These are phyloP conservation scores for Ophiostoma montium DNA, from an alignment of 2,329 filamentous ascomycete species.

Conservation along the genomic window DNA sequence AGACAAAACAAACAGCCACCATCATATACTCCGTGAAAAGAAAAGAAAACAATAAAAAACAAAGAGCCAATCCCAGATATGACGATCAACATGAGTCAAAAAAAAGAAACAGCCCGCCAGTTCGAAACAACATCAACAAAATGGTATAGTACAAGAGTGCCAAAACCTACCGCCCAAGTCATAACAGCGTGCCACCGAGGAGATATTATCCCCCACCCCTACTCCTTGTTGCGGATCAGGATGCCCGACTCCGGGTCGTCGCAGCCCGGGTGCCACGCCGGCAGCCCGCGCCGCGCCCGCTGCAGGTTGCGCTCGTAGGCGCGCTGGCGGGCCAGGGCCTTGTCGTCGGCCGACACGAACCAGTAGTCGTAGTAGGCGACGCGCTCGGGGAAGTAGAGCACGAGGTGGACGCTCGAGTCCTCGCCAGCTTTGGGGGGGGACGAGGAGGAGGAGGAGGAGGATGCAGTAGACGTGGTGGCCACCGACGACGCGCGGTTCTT, in stretches of 20 bases:
- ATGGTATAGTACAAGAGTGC: neutral
- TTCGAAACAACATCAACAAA: too few species aligned
- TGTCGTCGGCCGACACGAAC: conserved; percentile 15
- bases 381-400: conserved; percentile 16
- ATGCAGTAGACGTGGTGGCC: neutral
- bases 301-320: conserved; percentile 14
- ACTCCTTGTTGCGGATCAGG: conserved; percentile 13
- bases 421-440: conserved; percentile 5
- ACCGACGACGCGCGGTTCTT: conserved; percentile 6
- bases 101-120: neutral
- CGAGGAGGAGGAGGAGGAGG: neutral
- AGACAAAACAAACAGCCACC: neutral
- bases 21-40: neutral
- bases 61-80: too few species aligned
- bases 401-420: conserved; percentile 13
- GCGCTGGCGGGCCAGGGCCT: conserved; percentile 13
- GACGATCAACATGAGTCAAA: too few species aligned
- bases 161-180: neutral
- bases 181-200: neutral
- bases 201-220: too few species aligned
- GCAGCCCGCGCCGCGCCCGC: conserved; percentile 12
- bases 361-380: conserved; percentile 15
- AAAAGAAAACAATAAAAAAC: neutral
- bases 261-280: conserved; percentile 13
- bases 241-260: conserved; percentile 15